Evolutionary conservation across 2,329 filamentous ascomycete species (phyloP), one percentile per base, ranked within the genome.

Genomic region (Neopestalotiopsis sp.): DNA sequence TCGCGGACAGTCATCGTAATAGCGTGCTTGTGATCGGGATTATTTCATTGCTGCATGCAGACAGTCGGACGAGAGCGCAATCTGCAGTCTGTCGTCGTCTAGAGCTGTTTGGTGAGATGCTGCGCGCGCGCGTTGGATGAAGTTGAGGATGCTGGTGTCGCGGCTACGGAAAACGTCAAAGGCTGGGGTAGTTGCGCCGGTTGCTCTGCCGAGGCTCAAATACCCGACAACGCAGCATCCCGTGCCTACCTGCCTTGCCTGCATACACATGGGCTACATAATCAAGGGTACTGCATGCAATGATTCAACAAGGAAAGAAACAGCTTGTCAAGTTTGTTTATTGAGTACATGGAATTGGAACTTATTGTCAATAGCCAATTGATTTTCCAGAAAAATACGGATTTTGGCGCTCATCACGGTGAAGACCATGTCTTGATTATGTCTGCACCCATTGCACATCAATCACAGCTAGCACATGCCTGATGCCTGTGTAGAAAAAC

Each of bases 1-100:
- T 98, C 95, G 79, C 96, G 94, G 85, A 97, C 94, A 85, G 95
- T 91, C 86, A 90, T 95, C 81, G 72, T 80, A 77, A 74, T 49
- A 65, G 63, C 63, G 65, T 70, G 38, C 42, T 38, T 9, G 65
- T 58, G 10, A n/a, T 40, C 14, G 45, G 20, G 13, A 5, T 14
- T 62, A 67, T 49, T 40, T 67, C 66, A 63, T 67, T 34, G 30
- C 34, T 40, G 24, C 20, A 38, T 32, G 12, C 20, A 56, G 20
- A 24, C 12, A 34, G 17, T 9, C 24, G 20, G 12, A 57, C 20
- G 45, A n/a, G 45, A 40, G n/a, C 12, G 17, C n/a, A n/a, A 5
- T 62, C 14, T 30, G 24, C 57, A 6, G 10, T 38, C 59, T 24
- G 61, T 64, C n/a, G 38, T 53, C 20, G 38, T 53, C 20, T 10